phyloP scores from a whole-genome alignment of 108 stramenopile genomes.

The Epithemia pelagica region DNA sequence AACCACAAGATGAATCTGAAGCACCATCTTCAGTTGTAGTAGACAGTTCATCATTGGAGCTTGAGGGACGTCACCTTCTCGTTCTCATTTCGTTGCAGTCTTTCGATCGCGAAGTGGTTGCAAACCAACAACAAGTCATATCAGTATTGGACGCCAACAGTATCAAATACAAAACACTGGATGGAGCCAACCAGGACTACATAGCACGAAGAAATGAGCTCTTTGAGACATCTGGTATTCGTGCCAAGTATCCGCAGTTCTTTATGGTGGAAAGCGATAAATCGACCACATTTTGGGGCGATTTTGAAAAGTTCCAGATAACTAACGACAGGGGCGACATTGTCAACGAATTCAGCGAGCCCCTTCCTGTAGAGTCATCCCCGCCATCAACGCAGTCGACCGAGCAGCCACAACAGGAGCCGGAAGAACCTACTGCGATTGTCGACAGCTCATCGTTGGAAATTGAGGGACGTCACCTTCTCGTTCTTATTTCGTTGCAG shows the following conservation, averaged over 20 bases:
- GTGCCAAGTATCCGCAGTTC: constrained; percentile 63
- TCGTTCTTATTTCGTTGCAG: background rate
- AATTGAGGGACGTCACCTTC: constrained; percentile 12
- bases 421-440: too few relatives aligned
- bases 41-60: too few relatives aligned
- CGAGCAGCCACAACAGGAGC: too few relatives aligned
- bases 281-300: constrained; percentile 16
- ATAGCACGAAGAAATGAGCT: constrained; percentile 42
- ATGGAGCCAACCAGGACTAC: constrained; percentile 36
- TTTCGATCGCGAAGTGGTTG: background rate
- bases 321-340: constrained; percentile 13
- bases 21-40: too few relatives aligned
- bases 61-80: constrained; percentile 10
- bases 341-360: background rate
- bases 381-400: background rate
- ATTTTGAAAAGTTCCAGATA: constrained; percentile 1
- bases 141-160: background rate
- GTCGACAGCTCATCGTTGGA: too few relatives aligned
- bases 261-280: constrained; percentile 30
- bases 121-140: background rate
- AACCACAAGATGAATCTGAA: too few relatives aligned
- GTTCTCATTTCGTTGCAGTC: background rate
- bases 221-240: constrained; percentile 42
- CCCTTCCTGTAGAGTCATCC: background rate
- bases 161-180: constrained; percentile 6